Conservation (phyloP, 306 rosid genomes). For the Rubus idaeus region DNA sequence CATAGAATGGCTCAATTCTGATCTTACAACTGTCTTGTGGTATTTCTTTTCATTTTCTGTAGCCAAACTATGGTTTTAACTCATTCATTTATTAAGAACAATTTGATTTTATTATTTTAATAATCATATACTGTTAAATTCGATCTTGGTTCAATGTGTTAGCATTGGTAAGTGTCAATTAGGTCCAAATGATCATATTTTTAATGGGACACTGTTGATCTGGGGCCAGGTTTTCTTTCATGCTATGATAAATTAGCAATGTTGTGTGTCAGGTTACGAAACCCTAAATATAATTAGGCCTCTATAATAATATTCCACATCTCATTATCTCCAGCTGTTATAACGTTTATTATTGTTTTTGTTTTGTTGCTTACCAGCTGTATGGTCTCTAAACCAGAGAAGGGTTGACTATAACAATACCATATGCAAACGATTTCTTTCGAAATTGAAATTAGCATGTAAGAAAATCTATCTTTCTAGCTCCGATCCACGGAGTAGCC, state of each 20-base stretch:
- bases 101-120: background rate
- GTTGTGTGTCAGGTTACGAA: constrained; percentile 40
- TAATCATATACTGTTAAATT: constrained; percentile 20
- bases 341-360: constrained; percentile 16
- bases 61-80: background rate
- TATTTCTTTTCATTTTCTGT: background rate
- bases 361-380: constrained; percentile 32
- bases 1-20: background rate
- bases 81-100: background rate
- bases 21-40: background rate
- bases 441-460: background rate
- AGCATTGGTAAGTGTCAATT: constrained; percentile 8
- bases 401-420: constrained; percentile 16
- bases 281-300: constrained; percentile 37
- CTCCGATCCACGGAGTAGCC: background rate
- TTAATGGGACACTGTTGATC: constrained; percentile 1
- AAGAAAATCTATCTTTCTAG: background rate
- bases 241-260: background rate
- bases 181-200: constrained; percentile 28
- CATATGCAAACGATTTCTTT: background rate
- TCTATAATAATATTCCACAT: constrained; percentile 21
- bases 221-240: background rate
- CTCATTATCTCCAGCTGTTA: constrained; percentile 50
- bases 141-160: constrained; percentile 21
- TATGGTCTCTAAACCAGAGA: constrained; percentile 2